Conservation (phyloP, 2,329 filamentous ascomycete genomes). For the Aureobasidium namibiae region DNA sequence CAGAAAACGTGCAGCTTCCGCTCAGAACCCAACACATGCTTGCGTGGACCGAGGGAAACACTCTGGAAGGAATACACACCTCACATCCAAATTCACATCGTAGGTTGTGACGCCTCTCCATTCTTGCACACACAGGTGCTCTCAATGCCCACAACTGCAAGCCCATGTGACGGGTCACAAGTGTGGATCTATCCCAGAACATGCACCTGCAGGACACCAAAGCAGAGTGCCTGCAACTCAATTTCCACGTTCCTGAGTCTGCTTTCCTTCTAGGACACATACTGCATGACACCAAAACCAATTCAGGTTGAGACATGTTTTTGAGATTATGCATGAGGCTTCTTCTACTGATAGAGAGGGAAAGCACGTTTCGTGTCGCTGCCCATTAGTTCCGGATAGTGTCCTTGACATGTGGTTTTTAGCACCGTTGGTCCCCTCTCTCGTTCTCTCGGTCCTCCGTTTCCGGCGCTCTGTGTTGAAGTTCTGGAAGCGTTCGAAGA, state of each 20-base stretch:
- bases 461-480: not conserved
- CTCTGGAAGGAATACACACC: not conserved
- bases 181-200: not conserved
- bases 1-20: not conserved
- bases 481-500: not conserved
- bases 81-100: not conserved
- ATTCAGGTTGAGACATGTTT: not conserved
- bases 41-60: not conserved
- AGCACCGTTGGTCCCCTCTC: not conserved
- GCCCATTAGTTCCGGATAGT: not conserved
- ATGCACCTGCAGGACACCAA: slow-evolving; percentile 1
- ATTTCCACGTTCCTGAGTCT: not conserved
- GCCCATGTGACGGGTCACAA: not conserved
- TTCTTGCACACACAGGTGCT: not conserved
- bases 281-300: not conserved
- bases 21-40: not conserved
- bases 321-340: slow-evolving; percentile 5
- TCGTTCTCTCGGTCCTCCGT: not conserved
- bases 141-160: not conserved
- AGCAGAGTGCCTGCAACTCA: not conserved
- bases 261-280: not conserved
- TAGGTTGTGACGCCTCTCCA: not conserved
- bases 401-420: not conserved
- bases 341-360: not conserved
- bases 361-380: not conserved